Evolutionary conservation across 805 yeast species (phyloP).

Genomic region (Nakazawaea anatomiae): DNA sequence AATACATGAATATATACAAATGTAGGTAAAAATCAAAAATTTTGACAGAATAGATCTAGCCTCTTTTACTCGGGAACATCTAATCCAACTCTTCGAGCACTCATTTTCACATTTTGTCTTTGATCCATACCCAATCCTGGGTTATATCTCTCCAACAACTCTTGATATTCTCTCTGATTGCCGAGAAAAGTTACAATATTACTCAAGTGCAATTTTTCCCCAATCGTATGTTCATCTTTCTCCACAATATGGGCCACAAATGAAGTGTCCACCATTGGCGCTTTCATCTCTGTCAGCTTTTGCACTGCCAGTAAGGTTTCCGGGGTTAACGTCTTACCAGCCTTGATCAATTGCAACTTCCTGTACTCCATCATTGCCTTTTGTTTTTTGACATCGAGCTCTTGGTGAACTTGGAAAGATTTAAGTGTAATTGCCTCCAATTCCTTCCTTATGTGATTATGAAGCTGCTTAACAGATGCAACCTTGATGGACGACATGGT

Average conservation of each 20-base stretch:
- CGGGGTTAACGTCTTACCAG: constrained; percentile 27
- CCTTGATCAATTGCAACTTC: constrained; percentile 36
- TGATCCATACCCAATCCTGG: constrained; percentile 78
- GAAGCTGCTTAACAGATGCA: not conserved
- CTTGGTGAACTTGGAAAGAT: constrained; percentile 30
- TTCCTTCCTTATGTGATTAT: constrained; percentile 27
- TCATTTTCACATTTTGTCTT: constrained; percentile 67
- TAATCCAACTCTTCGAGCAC: constrained; percentile 89
- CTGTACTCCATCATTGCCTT: constrained; percentile 42
- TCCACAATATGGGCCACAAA: constrained; percentile 21
- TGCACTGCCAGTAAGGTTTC: constrained; percentile 28
- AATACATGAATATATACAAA: not conserved
- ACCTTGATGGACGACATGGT: not conserved
- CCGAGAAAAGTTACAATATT: constrained; percentile 59
- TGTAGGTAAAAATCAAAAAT: not conserved
- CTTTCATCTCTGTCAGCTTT: constrained; percentile 23
- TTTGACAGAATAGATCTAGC: not conserved
- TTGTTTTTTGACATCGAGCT: constrained; percentile 36
- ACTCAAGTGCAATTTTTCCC: constrained; percentile 33
- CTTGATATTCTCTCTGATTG: constrained; percentile 73
- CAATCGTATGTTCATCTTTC: constrained; percentile 17
- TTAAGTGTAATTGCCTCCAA: constrained; percentile 30
- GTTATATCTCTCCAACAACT: constrained; percentile 77
- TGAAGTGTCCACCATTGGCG: constrained; percentile 21
- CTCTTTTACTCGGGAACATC: constrained; percentile 43